These are phyloP conservation scores for Barnettozyma vustinii DNA, from an alignment of 805 yeast species.

Conservation along the genomic window DNA sequence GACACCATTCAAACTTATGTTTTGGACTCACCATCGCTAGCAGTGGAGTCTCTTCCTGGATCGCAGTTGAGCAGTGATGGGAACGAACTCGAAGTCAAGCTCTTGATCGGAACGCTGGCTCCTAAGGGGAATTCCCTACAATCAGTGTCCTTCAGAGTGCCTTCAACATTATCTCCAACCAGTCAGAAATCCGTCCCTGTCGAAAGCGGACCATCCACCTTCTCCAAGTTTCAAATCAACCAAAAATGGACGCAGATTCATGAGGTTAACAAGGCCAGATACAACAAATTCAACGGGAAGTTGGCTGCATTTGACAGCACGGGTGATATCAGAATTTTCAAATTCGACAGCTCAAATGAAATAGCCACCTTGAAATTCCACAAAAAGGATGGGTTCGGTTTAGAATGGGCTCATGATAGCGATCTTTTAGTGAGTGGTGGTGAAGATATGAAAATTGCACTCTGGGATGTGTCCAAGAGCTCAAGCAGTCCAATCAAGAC, in stretches of 20 bases:
- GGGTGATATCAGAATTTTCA: conserved; percentile 46
- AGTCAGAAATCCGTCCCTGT: conserved; percentile 19
- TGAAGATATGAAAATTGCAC: conserved; percentile 59
- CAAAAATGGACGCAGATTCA: conserved; percentile 48
- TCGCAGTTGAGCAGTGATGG: conserved; percentile 19
- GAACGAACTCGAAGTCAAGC: conserved; percentile 31
- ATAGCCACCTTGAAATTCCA: conserved; percentile 44
- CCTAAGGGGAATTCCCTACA: conserved; percentile 37
- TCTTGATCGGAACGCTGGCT: conserved; percentile 46
- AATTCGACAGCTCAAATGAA: conserved; percentile 21
- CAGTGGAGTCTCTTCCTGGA: conserved; percentile 52
- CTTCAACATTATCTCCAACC: conserved; percentile 43
- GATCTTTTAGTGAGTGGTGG: conserved; percentile 56
- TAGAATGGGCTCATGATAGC: conserved; percentile 57
- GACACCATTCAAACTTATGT: conserved; percentile 59
- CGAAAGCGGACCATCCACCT: conserved; percentile 27
- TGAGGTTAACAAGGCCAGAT: conserved; percentile 59
- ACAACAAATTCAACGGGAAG: conserved; percentile 29
- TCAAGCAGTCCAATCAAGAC: conserved; percentile 39
- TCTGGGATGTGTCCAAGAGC: conserved; percentile 53
- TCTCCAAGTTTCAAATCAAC: conserved; percentile 33
- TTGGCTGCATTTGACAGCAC: conserved; percentile 25
- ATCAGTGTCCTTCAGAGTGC: conserved; percentile 30
- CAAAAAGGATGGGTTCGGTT: conserved; percentile 59
- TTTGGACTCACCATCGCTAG: conserved; percentile 50